These are phyloP conservation scores for Sarocladiaceae sp. DNA, from an alignment of 2,329 filamentous ascomycete genomes.

Conservation along the genomic window DNA sequence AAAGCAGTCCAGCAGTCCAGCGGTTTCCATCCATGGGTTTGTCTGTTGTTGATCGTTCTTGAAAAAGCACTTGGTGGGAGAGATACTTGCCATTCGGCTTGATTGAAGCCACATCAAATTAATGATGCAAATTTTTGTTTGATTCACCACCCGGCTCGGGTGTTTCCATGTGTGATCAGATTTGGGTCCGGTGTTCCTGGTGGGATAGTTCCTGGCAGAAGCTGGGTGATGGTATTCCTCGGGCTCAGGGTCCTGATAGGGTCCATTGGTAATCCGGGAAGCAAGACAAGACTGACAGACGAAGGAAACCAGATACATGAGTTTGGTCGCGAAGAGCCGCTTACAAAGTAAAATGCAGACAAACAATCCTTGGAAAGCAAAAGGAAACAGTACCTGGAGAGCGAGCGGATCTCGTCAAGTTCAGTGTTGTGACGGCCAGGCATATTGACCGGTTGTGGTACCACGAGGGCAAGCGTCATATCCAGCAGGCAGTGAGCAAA, in stretches of 20 bases:
- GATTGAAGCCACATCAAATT: conserved; percentile 5
- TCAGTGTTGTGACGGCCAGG: conserved; percentile 47
- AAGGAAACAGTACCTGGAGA: conserved; percentile 58
- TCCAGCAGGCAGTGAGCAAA: conserved; percentile 26
- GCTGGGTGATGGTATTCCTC: background rate
- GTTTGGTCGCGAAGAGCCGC: conserved; percentile 23
- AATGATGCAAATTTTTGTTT: conserved; percentile 2
- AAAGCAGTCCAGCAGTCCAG: conserved; percentile 8
- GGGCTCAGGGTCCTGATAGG: background rate
- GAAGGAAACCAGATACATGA: conserved; percentile 23
- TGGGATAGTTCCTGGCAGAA: background rate
- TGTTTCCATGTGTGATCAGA: background rate
- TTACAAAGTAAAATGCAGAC: conserved; percentile 20
- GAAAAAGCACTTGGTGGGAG: background rate
- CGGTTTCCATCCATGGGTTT: background rate
- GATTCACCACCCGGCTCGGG: conserved; percentile 8
- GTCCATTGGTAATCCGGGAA: conserved; percentile 11
- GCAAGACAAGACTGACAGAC: conserved; percentile 15
- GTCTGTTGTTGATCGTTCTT: conserved; percentile 5
- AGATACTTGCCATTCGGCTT: conserved; percentile 8
- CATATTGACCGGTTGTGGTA: conserved; percentile 46
- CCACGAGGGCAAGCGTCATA: conserved; percentile 45
- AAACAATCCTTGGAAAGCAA: conserved; percentile 26
- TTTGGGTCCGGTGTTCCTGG: background rate
- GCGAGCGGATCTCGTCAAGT: conserved; percentile 56